These are phyloP conservation scores for Murraya paniculata DNA, from an alignment of 345 rosid species.

Conservation along the genomic window DNA sequence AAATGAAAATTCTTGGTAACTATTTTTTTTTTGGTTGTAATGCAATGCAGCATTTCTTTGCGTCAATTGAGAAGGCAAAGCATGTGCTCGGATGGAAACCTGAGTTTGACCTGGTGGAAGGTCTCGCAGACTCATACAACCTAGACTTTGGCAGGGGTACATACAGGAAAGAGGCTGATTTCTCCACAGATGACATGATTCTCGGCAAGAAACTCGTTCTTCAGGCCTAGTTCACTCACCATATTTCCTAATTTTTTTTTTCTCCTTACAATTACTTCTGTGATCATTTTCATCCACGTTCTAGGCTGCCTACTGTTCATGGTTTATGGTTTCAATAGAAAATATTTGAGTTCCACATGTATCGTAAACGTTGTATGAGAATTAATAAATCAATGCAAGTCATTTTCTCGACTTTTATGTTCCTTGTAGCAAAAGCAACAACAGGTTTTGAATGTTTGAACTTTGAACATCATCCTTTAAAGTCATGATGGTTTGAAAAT, in stretches of 20 bases:
- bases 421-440: background rate
- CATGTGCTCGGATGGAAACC: constrained; percentile 80
- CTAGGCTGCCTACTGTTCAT: background rate
- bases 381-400: background rate
- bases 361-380: background rate
- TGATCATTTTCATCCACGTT: background rate
- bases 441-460: background rate
- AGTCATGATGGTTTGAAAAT: background rate
- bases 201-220: constrained; percentile 80
- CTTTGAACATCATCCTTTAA: constrained; percentile 4
- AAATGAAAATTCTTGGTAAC: background rate
- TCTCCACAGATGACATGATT: constrained; percentile 84
- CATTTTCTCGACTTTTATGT: background rate
- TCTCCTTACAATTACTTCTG: background rate
- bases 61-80: constrained; percentile 87
- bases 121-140: constrained; percentile 92
- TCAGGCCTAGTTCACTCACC: constrained; percentile 33
- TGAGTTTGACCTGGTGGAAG: constrained; percentile 75
- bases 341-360: background rate
- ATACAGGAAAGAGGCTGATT: constrained; percentile 85
- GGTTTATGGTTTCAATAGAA: background rate
- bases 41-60: constrained; percentile 85
- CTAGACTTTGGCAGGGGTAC: constrained; percentile 92
- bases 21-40: background rate
- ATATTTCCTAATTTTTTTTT: background rate